phyloP scores from a whole-genome alignment of 768 basidiomycete genomes.

The Butyriboletus loyo region DNA sequence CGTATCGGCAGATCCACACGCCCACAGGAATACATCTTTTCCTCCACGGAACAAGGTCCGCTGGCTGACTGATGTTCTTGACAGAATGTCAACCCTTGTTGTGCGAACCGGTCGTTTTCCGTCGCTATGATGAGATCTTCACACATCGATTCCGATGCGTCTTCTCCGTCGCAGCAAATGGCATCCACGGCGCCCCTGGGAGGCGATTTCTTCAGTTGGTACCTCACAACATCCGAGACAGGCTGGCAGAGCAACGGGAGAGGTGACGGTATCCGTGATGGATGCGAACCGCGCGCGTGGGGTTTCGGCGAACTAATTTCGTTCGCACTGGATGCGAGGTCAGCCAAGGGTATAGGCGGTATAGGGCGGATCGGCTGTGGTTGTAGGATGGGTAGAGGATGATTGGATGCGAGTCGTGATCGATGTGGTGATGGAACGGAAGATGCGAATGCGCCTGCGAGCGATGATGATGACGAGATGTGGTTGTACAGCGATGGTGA shows the following conservation, averaged over 20 bases:
- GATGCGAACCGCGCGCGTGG: background rate
- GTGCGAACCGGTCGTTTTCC: conserved; percentile 18
- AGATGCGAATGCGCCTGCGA: conserved; percentile 27
- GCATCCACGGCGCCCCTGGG: conserved; percentile 2
- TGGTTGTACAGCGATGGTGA: conserved; percentile 21
- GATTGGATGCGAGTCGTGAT: conserved; percentile 10
- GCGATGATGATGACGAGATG: conserved; percentile 21
- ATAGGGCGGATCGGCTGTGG: conserved; percentile 35
- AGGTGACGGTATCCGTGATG: conserved; percentile 21
- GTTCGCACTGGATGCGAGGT: conserved; percentile 23
- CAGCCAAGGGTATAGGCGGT: conserved; percentile 31
- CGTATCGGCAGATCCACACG: conserved; percentile 16
- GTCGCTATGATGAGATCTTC: conserved; percentile 11
- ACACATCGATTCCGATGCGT: conserved; percentile 18
- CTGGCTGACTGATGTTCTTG: conserved; percentile 8
- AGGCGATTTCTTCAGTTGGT: conserved; percentile 23
- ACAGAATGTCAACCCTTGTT: conserved; percentile 13
- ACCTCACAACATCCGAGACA: conserved; percentile 31
- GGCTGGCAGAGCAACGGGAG: conserved; percentile 34
- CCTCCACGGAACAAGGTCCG: conserved; percentile 17
- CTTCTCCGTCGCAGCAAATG: conserved; percentile 10
- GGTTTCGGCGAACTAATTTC: conserved; percentile 9
- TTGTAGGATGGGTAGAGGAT: conserved; percentile 28
- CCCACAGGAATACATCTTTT: conserved; percentile 20
- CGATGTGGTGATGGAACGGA: conserved; percentile 10